Evolutionary conservation across 208 protist genomes (phyloP).

Genomic region (Leishmania tarentolae): DNA sequence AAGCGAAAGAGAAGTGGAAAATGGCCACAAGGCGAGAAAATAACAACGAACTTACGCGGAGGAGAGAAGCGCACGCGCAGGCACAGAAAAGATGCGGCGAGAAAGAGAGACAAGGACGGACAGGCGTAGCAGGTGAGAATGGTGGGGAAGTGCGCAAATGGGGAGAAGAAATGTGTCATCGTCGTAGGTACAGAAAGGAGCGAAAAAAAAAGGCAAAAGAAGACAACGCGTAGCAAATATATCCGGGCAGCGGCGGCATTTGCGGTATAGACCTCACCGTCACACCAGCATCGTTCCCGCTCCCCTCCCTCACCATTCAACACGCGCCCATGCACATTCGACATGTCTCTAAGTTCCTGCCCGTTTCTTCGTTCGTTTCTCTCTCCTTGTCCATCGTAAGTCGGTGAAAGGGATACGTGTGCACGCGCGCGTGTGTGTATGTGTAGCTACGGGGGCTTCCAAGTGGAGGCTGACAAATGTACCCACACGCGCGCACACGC

Average conservation of each 20-base stretch:
- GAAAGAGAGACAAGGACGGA: neutral
- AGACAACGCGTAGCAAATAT: constrained; percentile 2
- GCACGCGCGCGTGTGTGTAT: neutral
- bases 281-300: neutral
- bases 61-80: neutral
- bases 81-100: neutral
- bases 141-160: neutral
- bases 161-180: neutral
- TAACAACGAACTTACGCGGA: neutral
- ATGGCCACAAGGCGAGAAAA: neutral
- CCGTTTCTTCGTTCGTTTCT: neutral
- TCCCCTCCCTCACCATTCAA: neutral
- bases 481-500: neutral
- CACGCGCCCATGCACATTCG: neutral
- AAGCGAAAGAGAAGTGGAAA: neutral
- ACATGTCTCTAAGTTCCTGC: neutral
- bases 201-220: neutral
- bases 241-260: neutral
- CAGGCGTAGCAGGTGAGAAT: neutral
- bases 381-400: neutral
- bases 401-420: neutral
- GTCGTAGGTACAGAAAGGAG: neutral
- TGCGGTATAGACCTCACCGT: neutral
- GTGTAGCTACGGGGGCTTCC: neutral
- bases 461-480: neutral